Percentiles rank a stretch among this genome's conserved stretches.
These are phyloP conservation scores for Pseudozyma tsukubaensis DNA, from an alignment of 1,284 basidiomycete species.

Conservation along the genomic window DNA sequence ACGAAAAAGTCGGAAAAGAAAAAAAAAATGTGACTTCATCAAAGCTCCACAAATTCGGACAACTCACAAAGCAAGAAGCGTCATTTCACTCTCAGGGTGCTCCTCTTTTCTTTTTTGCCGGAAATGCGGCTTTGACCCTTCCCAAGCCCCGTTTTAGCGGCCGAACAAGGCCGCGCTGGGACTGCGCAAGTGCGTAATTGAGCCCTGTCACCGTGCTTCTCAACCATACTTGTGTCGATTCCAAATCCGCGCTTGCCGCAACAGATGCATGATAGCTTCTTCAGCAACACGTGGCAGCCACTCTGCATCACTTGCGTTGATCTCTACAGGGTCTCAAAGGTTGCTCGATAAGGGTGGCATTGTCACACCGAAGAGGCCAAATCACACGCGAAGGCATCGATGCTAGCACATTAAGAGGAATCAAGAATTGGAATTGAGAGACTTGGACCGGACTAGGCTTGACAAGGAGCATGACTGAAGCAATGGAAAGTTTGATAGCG, in stretches of 20 bases:
- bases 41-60: not conserved
- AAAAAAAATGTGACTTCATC: not conserved
- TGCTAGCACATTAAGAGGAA: not conserved
- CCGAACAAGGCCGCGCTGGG: constrained; percentile 2
- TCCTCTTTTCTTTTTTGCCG: not conserved
- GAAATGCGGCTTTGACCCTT: not conserved
- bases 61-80: not conserved
- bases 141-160: not conserved
- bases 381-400: not conserved
- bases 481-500: too few species aligned
- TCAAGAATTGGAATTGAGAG: not conserved
- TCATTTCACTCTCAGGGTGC: not conserved
- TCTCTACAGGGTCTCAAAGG: not conserved
- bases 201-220: not conserved
- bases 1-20: not conserved
- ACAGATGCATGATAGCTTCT: not conserved
- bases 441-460: too few species aligned
- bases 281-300: too few species aligned
- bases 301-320: not conserved
- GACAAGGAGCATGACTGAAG: too few species aligned
- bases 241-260: too few species aligned
- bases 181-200: not conserved
- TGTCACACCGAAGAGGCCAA: not conserved
- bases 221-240: not conserved
- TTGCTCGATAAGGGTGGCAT: not conserved